Evolutionary conservation across 345 rosid species (phyloP).

Genomic region (Raphanus raphanistrum): DNA sequence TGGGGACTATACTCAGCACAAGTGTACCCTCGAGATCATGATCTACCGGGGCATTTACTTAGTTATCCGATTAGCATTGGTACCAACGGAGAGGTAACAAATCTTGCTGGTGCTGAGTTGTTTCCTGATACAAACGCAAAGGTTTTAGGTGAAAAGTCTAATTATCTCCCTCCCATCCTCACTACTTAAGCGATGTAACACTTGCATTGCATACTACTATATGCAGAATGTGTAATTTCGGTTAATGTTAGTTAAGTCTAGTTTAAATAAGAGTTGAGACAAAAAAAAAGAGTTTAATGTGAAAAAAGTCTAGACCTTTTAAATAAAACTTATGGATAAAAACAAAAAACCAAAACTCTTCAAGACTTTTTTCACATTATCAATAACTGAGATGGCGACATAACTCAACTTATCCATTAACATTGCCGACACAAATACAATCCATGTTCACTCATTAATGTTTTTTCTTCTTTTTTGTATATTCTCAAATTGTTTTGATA

Average conservation of each 20-base stretch:
- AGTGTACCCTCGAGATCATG: conserved; percentile 9
- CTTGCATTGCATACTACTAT: neutral
- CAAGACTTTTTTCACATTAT: neutral
- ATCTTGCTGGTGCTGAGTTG: conserved; percentile 35
- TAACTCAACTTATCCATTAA: conserved; percentile 12
- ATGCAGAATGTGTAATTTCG: neutral
- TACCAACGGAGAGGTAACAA: conserved; percentile 43
- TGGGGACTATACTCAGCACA: conserved; percentile 55
- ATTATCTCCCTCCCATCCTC: conserved; percentile 2
- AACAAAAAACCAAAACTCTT: neutral
- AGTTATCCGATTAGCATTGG: conserved; percentile 59
- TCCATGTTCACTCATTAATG: conserved; percentile 10
- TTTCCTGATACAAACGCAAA: conserved; percentile 80
- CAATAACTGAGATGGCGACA: conserved; percentile 39
- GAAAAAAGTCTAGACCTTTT: neutral
- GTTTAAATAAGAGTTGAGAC: neutral
- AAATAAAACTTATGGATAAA: conserved; percentile 9
- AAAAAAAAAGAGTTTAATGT: neutral
- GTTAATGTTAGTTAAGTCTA: neutral
- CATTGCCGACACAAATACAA: conserved; percentile 36
- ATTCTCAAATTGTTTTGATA: neutral
- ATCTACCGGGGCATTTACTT: conserved; percentile 55
- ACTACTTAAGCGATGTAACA: conserved; percentile 28
- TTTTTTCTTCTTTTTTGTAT: neutral
- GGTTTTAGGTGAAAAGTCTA: conserved; percentile 38